Conservation (phyloP, 2,329 filamentous ascomycete genomes). For the Huntiella decipiens region DNA sequence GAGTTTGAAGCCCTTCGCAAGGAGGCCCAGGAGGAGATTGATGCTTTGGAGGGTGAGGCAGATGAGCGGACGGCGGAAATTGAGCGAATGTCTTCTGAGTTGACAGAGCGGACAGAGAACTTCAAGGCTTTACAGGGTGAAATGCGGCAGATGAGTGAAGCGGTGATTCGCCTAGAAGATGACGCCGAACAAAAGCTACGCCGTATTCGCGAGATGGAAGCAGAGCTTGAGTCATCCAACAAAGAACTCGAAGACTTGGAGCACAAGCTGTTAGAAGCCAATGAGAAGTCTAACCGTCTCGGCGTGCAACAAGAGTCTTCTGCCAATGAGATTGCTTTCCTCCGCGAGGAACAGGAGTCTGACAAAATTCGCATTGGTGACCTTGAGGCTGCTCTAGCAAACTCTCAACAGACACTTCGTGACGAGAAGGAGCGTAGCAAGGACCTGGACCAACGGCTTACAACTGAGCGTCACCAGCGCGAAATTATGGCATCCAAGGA, state of each 20-base stretch:
- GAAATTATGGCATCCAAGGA: conserved; percentile 74
- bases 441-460: conserved; percentile 56
- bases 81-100: conserved; percentile 48
- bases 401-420: conserved; percentile 57
- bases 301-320: conserved; percentile 83
- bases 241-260: conserved; percentile 75
- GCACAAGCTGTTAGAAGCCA: conserved; percentile 63
- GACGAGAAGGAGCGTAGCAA: conserved; percentile 63
- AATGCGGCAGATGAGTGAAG: conserved; percentile 81
- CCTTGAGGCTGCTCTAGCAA: conserved; percentile 64
- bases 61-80: conserved; percentile 56
- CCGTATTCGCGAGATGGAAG: conserved; percentile 65
- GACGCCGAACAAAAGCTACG: conserved; percentile 63
- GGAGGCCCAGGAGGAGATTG: conserved; percentile 48
- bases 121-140: conserved; percentile 83
- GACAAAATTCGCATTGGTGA: conserved; percentile 98
- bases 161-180: conserved; percentile 71
- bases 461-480: conserved; percentile 65
- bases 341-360: conserved; percentile 87
- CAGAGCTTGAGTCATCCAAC: conserved; percentile 67
- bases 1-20: conserved; percentile 42
- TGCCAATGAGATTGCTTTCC: conserved; percentile 82
- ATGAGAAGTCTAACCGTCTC: conserved; percentile 71
- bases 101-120: conserved; percentile 64
- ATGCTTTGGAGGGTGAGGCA: conserved; percentile 48